phyloP scores from a whole-genome alignment of 352 stramenopile genomes.

The Pythium myriotylum region DNA sequence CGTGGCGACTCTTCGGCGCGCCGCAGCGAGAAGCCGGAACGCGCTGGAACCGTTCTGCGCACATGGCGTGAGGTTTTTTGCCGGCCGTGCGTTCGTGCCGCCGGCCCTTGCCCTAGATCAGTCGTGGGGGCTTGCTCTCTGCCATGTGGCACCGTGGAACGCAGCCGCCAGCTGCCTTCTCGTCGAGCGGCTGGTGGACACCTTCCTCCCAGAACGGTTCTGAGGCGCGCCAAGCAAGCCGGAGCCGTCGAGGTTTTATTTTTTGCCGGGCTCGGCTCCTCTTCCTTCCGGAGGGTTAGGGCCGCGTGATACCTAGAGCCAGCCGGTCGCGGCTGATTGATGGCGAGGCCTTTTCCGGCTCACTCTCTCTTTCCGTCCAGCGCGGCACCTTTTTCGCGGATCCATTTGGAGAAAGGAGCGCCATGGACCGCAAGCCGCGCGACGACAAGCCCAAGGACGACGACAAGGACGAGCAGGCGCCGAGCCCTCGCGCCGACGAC shows the following conservation, averaged over 20 bases:
- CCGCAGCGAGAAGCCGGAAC: constrained; percentile 10
- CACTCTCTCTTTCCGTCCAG: background rate
- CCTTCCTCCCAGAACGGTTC: background rate
- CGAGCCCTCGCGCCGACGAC: constrained; percentile 8
- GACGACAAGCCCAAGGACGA: constrained; percentile 27
- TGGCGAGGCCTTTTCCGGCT: constrained; percentile 24
- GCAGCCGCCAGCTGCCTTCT: constrained; percentile 13
- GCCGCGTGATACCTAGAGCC: background rate
- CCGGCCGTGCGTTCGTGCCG: background rate
- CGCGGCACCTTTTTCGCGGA: constrained; percentile 12
- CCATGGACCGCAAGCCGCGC: constrained; percentile 22
- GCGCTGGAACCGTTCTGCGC: constrained; percentile 15
- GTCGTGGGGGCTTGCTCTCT: constrained; percentile 2
- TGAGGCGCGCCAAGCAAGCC: constrained; percentile 11
- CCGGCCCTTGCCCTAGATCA: background rate
- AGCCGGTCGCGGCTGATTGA: constrained; percentile 23
- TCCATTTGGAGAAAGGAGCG: constrained; percentile 31
- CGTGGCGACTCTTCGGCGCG: background rate
- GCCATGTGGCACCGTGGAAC: constrained; percentile 14
- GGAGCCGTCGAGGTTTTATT: constrained; percentile 19
- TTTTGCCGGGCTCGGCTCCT: too few relatives aligned
- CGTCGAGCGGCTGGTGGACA: background rate
- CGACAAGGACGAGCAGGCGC: constrained; percentile 28
- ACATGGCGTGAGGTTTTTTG: constrained; percentile 15
- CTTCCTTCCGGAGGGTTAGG: constrained; percentile 1